Conservation (phyloP, 192 early-diverging fungal genomes). For the Backusella parvicylindrica region DNA sequence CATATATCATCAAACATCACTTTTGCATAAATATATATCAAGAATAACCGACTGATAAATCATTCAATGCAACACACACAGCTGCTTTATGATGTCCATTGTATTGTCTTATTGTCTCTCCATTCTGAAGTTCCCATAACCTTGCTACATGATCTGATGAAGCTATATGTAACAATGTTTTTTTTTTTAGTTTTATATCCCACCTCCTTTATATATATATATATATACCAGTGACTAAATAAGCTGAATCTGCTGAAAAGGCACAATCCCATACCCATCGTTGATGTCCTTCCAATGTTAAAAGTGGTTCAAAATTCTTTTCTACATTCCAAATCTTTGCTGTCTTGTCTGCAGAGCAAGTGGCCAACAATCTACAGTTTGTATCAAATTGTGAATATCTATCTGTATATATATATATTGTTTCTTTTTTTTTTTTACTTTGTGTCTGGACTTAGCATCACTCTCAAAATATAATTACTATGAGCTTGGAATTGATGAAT, state of each 20-base stretch:
- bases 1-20: not conserved
- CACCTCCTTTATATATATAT: too few species aligned
- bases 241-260: slow-evolving; percentile 89
- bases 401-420: not conserved
- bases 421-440: slow-evolving; percentile 45
- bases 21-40: too few species aligned
- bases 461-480: slow-evolving; percentile 79
- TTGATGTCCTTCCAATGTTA: slow-evolving; percentile 78
- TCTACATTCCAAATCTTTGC: slow-evolving; percentile 80
- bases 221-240: slow-evolving; percentile 71
- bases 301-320: slow-evolving; percentile 62
- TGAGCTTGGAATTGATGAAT: slow-evolving; percentile 73
- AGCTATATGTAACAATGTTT: slow-evolving; percentile 34
- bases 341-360: slow-evolving; percentile 84
- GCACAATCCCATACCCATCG: slow-evolving; percentile 93
- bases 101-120: slow-evolving; percentile 81
- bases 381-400: too few species aligned
- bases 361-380: slow-evolving; percentile 69
- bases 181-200: not conserved
- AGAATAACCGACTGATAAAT: slow-evolving; percentile 50
- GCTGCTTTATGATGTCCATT: slow-evolving; percentile 90
- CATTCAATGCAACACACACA: slow-evolving; percentile 83
- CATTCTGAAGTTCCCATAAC: slow-evolving; percentile 76
- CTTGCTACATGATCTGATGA: slow-evolving; percentile 83
- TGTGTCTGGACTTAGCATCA: slow-evolving; percentile 79